Evolutionary conservation across 2,329 filamentous ascomycete genomes (phyloP).

Genomic region (Fusarium mundagurra): DNA sequence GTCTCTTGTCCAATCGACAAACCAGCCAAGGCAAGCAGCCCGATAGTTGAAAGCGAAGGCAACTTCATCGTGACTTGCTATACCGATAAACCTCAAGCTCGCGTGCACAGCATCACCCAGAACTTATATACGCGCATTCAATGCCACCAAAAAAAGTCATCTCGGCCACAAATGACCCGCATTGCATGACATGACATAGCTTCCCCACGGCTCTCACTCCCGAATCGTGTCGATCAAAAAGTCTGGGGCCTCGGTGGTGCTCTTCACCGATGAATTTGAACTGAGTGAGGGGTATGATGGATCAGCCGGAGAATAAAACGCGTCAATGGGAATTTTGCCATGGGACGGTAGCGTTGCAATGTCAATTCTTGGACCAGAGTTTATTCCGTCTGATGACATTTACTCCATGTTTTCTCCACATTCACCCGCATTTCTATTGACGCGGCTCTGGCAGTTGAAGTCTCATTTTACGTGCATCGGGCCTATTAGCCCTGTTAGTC

Average conservation of each 20-base stretch:
- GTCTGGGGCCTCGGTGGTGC: slow-evolving; percentile 16
- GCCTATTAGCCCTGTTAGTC: slow-evolving; percentile 6
- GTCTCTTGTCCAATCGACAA: slow-evolving; percentile 21
- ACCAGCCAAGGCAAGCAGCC: slow-evolving; percentile 22
- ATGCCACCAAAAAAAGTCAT: not conserved
- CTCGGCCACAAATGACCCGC: slow-evolving; percentile 17
- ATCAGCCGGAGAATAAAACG: slow-evolving; percentile 17
- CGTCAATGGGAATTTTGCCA: slow-evolving; percentile 34
- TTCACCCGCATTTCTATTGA: slow-evolving; percentile 31
- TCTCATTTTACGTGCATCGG: slow-evolving; percentile 21
- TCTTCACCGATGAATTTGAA: slow-evolving; percentile 6
- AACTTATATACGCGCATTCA: slow-evolving; percentile 1
- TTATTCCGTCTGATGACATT: slow-evolving; percentile 7
- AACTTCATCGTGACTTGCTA: slow-evolving; percentile 20
- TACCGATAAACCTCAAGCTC: not conserved
- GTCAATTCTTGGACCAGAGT: not conserved
- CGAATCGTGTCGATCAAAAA: slow-evolving; percentile 18
- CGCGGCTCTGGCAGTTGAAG: slow-evolving; percentile 12
- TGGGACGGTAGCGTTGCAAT: slow-evolving; percentile 8
- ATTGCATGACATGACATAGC: slow-evolving; percentile 13
- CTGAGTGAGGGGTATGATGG: slow-evolving; percentile 30
- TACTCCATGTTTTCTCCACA: slow-evolving; percentile 14
- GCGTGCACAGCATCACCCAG: not conserved
- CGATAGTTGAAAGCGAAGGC: slow-evolving; percentile 19
- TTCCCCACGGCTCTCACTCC: not conserved